Evolutionary conservation across 1,139 yeast genomes (phyloP).

Genomic region (Eremothecium gossypii): DNA sequence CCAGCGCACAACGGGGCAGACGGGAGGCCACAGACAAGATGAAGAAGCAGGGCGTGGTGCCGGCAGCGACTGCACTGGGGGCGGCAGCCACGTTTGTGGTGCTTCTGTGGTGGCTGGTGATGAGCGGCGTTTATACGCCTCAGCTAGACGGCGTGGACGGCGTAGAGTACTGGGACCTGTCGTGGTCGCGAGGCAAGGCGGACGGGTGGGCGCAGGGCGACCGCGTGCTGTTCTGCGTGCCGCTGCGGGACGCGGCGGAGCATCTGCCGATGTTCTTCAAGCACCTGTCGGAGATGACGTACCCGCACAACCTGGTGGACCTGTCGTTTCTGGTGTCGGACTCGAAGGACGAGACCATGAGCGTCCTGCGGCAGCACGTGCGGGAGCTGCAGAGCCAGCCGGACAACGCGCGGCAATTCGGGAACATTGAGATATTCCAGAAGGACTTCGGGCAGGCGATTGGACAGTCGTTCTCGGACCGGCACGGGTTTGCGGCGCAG

Average conservation of each 20-base stretch:
- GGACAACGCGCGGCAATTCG: slow-evolving; percentile 34
- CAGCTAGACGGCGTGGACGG: slow-evolving; percentile 28
- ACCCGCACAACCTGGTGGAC: slow-evolving; percentile 59
- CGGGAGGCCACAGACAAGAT: slow-evolving; percentile 6
- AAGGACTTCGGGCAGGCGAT: slow-evolving; percentile 64
- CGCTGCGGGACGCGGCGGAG: slow-evolving; percentile 60
- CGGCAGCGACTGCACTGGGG: slow-evolving; percentile 16
- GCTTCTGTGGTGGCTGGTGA: slow-evolving; percentile 15
- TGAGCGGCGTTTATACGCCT: slow-evolving; percentile 15
- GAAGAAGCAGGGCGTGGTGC: slow-evolving; percentile 1
- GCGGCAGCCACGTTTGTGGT: slow-evolving; percentile 15
- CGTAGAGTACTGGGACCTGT: slow-evolving; percentile 46
- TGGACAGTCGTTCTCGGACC: slow-evolving; percentile 54
- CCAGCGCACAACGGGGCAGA: slow-evolving; percentile 10
- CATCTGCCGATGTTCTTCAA: slow-evolving; percentile 59
- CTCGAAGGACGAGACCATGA: slow-evolving; percentile 49
- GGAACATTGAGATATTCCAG: slow-evolving; percentile 52
- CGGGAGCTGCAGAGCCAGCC: slow-evolving; percentile 42
- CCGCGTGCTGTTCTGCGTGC: slow-evolving; percentile 55
- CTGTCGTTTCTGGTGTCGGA: slow-evolving; percentile 58
- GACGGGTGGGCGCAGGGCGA: slow-evolving; percentile 53
- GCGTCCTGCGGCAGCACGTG: slow-evolving; percentile 37
- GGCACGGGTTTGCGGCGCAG: slow-evolving; percentile 68
- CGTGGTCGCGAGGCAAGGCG: slow-evolving; percentile 40
- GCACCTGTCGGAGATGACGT: slow-evolving; percentile 49